Evolutionary conservation across 2,329 filamentous ascomycete species (phyloP), one percentile per base, ranked within the genome.

Genomic region (Acrodontium crateriforme): DNA sequence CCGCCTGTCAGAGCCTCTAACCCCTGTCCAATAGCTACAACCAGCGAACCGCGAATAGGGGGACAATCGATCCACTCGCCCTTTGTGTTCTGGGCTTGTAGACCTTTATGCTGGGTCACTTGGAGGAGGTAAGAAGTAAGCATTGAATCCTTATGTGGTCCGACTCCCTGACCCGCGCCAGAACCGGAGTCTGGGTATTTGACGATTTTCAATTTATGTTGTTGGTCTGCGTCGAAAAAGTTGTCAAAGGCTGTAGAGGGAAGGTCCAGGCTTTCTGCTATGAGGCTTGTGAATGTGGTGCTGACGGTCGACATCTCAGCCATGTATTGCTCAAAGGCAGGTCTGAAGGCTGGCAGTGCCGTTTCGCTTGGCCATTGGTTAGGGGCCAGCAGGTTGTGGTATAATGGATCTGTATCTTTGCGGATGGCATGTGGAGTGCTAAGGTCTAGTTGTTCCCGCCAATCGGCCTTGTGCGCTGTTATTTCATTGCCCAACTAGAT

Each of bases 161-260:
- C 81, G 0, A 85, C 67, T 16, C 67, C 67, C 41, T 71, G 67
- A 1, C 77, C 42, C 60, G 53, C 56, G 18, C 58, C 71, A 41
- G 75, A 71, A 30, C 60, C 58, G 32, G 28, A 46, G 49, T 89
- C 82, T 0, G 83, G 83, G 25, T 39, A 91, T 58, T 80, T 82
- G 35, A 91, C 76, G 34, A 92, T 76, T 29, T 92, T 92, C 45
- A 91, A 66, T 61, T 91, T 91, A 60, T 91, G 81, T 58, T 89
- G 82, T 59, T 61, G 65, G 22, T 65, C 55, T 1, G 44, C 42
- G 49, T 85, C 80, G 55, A 87, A 87, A 62, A 85, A 91, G 44
- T 69, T 72, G 47, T 71, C 60, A 53, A 92, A 91, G 0, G 83
- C 80, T 27, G 66, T 56, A 0, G 63, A 37, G 0, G 77, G 71